A percentile compares a stretch with the other conserved stretches of the same genome.
Evolutionary conservation across 345 rosid genomes (phyloP).

Genomic region (Moricandia arvensis): DNA sequence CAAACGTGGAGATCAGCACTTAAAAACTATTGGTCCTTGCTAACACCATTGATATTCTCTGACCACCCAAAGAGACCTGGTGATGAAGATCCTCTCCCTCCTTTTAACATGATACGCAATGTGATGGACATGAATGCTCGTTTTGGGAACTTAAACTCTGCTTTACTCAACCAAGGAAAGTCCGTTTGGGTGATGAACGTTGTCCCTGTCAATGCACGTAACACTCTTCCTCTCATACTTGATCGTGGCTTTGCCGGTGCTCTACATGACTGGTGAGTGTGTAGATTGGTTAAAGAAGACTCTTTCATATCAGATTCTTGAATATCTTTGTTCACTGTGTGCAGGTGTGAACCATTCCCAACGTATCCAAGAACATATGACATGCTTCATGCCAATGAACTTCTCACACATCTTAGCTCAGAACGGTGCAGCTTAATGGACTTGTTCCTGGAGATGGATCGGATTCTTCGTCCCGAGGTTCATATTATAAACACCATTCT

Average conservation of each 20-base stretch:
- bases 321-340: neutral
- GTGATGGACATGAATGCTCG: constrained; percentile 99
- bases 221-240: constrained; percentile 83
- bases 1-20: constrained; percentile 75
- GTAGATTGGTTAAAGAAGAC: neutral
- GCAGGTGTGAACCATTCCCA: constrained; percentile 86
- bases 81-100: constrained; percentile 99
- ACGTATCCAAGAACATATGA: constrained; percentile 97
- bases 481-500: constrained; percentile 5
- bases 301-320: neutral
- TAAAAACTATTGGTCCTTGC: constrained; percentile 90
- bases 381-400: constrained; percentile 88
- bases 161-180: constrained; percentile 67
- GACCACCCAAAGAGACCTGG: constrained; percentile 99
- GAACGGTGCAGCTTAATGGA: constrained; percentile 75
- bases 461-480: constrained; percentile 98
- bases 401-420: constrained; percentile 65
- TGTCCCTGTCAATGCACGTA: constrained; percentile 69
- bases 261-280: constrained; percentile 85
- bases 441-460: constrained; percentile 87
- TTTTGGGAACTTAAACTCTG: constrained; percentile 81
- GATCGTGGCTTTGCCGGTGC: constrained; percentile 92
- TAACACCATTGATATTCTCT: constrained; percentile 93
- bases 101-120: constrained; percentile 94
- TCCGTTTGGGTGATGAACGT: constrained; percentile 97